phyloP scores from a whole-genome alignment of 495 filamentous ascomycete species.

The Podospora fimiseda region DNA sequence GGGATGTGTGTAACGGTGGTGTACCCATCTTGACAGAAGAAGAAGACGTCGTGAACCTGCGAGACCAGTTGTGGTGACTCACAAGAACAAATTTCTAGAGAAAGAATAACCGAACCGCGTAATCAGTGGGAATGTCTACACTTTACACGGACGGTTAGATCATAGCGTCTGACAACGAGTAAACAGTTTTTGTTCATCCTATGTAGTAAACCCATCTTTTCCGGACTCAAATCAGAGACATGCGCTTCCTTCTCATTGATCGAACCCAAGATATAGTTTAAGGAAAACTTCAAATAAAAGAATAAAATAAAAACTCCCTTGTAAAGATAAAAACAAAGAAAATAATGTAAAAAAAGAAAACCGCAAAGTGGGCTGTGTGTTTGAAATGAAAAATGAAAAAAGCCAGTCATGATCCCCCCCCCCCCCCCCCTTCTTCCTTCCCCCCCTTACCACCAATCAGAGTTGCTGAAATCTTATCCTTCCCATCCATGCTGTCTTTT shows the following conservation, averaged over 20 bases:
- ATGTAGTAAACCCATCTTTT: neutral
- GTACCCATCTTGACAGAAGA: no score
- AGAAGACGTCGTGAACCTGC: no score
- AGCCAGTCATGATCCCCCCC: neutral
- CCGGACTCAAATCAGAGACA: neutral
- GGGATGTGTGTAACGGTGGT: no score
- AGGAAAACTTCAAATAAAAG: neutral
- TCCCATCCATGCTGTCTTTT: neutral
- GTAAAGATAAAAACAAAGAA: neutral
- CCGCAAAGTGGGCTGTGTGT: slow-evolving; percentile 15
- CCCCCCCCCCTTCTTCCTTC: neutral
- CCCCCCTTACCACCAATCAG: neutral
- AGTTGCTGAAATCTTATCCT: neutral
- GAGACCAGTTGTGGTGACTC: no score
- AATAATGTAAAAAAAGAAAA: slow-evolving; percentile 15
- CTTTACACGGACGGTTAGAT: no score
- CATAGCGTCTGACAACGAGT: no score
- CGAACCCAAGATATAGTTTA: neutral
- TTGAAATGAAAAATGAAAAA: neutral
- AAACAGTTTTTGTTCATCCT: no score
- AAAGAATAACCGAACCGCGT: no score
- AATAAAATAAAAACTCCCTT: neutral
- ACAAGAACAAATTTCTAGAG: no score
- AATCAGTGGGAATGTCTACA: no score
- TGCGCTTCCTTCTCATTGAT: no score